Conservation (phyloP, 495 filamentous ascomycete species). For the Tuber borchii region DNA sequence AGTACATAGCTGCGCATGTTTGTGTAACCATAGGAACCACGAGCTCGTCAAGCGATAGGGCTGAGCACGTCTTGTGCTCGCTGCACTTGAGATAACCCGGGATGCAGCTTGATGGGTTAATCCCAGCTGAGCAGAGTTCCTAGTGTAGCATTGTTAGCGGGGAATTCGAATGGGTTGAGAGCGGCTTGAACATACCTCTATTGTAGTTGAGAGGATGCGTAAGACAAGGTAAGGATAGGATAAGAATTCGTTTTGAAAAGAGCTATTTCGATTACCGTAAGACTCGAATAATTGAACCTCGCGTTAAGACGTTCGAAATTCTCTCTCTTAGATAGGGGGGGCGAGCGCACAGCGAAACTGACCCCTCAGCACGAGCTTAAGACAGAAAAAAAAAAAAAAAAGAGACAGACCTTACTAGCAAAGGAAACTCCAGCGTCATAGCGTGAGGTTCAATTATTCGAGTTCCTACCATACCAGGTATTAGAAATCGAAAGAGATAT, state of each 20-base stretch:
- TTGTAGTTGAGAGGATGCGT: neutral
- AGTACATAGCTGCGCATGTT: neutral
- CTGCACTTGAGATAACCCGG: neutral
- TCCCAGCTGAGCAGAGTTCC: neutral
- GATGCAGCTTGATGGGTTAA: neutral
- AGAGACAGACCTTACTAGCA: no score
- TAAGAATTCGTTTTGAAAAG: neutral
- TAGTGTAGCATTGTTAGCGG: neutral
- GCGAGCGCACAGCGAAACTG: no score
- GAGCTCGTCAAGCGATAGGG: neutral
- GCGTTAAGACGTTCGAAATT: no score
- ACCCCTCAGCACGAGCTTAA: no score
- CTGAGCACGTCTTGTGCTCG: neutral
- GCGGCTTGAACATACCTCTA: neutral
- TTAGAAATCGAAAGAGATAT: neutral
- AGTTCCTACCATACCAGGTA: no score
- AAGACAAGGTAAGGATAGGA: neutral
- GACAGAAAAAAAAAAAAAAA: no score
- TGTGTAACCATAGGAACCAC: neutral
- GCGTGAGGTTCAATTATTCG: no score
- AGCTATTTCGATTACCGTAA: neutral
- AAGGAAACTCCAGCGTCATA: no score
- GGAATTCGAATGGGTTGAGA: neutral
- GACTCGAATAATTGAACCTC: no score
- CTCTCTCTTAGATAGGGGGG: no score